A percentile compares a stretch with the other conserved stretches of the same genome.
These are phyloP conservation scores for Hygrophila difformis DNA, from an alignment of 257 asterid genomes.

Conservation along the genomic window DNA sequence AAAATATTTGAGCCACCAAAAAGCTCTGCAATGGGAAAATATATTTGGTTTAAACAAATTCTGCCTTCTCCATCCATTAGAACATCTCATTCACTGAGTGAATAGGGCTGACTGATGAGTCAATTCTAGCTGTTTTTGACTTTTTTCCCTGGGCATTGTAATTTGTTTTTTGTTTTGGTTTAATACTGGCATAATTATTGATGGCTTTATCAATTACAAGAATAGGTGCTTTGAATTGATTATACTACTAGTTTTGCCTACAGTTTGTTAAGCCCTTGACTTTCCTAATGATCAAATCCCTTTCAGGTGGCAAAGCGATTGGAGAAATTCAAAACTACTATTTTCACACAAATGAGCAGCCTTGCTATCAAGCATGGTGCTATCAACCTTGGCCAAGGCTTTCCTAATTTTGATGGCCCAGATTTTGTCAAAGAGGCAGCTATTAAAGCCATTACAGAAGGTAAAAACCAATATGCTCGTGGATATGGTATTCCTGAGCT, in stretches of 20 bases:
- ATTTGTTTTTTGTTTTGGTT: not conserved
- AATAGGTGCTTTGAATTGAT: not conserved
- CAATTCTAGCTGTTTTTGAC: not conserved
- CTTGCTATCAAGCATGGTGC: conserved; percentile 89
- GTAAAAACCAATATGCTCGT: conserved; percentile 92
- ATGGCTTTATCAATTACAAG: not conserved
- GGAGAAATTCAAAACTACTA: conserved; percentile 96
- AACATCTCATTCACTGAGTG: not conserved
- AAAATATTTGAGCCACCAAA: too few relatives aligned
- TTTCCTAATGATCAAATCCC: conserved; percentile 4
- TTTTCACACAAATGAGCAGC: conserved; percentile 95
- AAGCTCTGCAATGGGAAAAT: too few relatives aligned
- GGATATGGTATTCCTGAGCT: conserved; percentile 92
- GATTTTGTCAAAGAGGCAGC: conserved; percentile 97
- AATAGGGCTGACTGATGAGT: conserved; percentile 3
- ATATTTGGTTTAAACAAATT: too few relatives aligned
- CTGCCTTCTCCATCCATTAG: too few relatives aligned
- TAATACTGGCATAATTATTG: not conserved
- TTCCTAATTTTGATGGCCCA: conserved; percentile 98
- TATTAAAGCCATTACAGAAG: conserved; percentile 66
- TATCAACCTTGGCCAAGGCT: conserved; percentile 95
- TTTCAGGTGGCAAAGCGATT: conserved; percentile 78
- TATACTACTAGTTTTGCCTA: not conserved
- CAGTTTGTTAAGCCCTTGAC: not conserved
- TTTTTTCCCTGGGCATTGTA: not conserved